phyloP scores from a whole-genome alignment of 257 asterid species.

The Lithospermum erythrorhizon region DNA sequence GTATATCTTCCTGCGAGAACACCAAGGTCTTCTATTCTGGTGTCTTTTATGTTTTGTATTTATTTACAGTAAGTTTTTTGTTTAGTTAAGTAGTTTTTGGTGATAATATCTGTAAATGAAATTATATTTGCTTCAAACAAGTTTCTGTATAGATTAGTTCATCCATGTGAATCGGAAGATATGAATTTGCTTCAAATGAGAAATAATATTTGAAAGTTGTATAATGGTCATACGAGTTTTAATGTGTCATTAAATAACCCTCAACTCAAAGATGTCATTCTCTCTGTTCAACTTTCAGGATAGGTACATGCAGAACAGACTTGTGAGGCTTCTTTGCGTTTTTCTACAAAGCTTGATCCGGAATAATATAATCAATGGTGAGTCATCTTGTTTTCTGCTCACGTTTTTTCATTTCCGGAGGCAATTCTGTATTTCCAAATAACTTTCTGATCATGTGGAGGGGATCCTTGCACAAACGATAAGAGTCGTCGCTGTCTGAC shows the following conservation, averaged over 20 bases:
- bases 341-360: conserved; percentile 89
- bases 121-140: too few relatives aligned
- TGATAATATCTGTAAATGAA: background rate
- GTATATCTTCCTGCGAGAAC: conserved; percentile 88
- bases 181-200: background rate
- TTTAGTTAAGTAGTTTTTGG: background rate
- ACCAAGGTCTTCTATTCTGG: conserved; percentile 50
- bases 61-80: background rate
- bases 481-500: too few relatives aligned
- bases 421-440: background rate
- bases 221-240: background rate
- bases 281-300: conserved; percentile 48
- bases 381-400: conserved; percentile 13
- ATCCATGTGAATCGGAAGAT: background rate
- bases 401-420: background rate
- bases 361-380: conserved; percentile 82
- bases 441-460: background rate
- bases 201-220: background rate
- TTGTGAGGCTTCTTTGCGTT: conserved; percentile 92
- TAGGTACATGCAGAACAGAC: conserved; percentile 94
- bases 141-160: too few relatives aligned
- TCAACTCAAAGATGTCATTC: background rate
- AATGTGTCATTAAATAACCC: background rate
- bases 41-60: background rate
- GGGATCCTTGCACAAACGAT: too few relatives aligned